A percentile compares a stretch with the other conserved stretches of the same genome.
phyloP scores from a whole-genome alignment of 345 rosid species.

The Eucalyptus albens region DNA sequence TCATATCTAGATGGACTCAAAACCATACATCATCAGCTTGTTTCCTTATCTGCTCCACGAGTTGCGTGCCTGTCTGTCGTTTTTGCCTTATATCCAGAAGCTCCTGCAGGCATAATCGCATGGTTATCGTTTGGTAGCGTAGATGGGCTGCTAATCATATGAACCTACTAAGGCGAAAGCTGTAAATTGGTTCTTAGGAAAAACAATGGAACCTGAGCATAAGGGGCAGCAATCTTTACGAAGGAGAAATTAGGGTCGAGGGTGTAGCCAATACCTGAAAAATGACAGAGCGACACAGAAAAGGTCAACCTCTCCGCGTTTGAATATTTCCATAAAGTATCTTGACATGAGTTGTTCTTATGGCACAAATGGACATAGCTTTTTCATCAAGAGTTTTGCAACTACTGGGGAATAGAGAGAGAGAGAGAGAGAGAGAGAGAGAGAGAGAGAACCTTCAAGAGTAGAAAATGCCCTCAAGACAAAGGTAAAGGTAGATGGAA shows the following conservation, averaged over 20 bases:
- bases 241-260: constrained; percentile 87
- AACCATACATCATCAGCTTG: constrained; percentile 78
- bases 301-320: not conserved
- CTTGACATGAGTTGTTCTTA: not conserved
- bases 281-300: not conserved
- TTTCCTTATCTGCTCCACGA: constrained; percentile 73
- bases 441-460: constrained; percentile 55
- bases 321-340: not conserved
- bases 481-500: constrained; percentile 87
- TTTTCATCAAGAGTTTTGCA: not conserved
- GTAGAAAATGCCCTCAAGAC: constrained; percentile 89
- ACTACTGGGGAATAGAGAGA: not conserved
- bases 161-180: not conserved
- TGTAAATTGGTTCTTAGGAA: not conserved
- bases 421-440: not conserved
- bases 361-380: not conserved
- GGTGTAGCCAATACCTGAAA: constrained; percentile 75
- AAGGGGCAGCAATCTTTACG: constrained; percentile 84
- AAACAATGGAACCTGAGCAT: constrained; percentile 54
- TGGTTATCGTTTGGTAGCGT: not conserved
- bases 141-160: not conserved
- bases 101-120: constrained; percentile 33
- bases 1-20: not conserved
- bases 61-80: constrained; percentile 37
- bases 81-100: constrained; percentile 59